phyloP scores from a whole-genome alignment of 1,284 basidiomycete species.

The Heterobasidion irregulare region DNA sequence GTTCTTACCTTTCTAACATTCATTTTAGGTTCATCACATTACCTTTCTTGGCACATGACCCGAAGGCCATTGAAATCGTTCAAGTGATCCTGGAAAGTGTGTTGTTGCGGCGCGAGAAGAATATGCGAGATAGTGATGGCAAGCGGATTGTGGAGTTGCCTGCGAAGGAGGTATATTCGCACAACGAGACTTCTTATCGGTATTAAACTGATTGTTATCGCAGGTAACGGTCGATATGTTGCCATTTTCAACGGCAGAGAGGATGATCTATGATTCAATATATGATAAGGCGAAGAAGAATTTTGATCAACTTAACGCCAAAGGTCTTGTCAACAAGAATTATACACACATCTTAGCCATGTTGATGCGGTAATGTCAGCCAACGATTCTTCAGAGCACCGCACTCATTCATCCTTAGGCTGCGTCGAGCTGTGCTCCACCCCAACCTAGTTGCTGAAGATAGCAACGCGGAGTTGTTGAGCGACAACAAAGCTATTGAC shows the following conservation, averaged over 20 bases:
- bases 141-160: constrained; percentile 88
- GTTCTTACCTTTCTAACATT: not conserved
- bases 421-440: constrained; percentile 84
- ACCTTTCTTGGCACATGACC: constrained; percentile 82
- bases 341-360: constrained; percentile 88
- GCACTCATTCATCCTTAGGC: constrained; percentile 28
- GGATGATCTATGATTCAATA: constrained; percentile 76
- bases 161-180: constrained; percentile 58
- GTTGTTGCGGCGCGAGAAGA: constrained; percentile 90
- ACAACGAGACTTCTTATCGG: not conserved
- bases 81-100: constrained; percentile 89
- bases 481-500: constrained; percentile 38
- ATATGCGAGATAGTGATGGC: constrained; percentile 85
- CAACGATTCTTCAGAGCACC: constrained; percentile 1
- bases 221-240: constrained; percentile 62
- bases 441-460: constrained; percentile 63
- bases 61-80: constrained; percentile 87
- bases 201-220: not conserved
- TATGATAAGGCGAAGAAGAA: constrained; percentile 59
- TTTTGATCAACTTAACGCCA: constrained; percentile 71
- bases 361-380: constrained; percentile 67
- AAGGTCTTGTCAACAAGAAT: constrained; percentile 74
- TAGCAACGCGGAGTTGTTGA: constrained; percentile 30
- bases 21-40: constrained; percentile 72
- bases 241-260: constrained; percentile 69